Conservation (phyloP, 2,329 filamentous ascomycete species). For the Paramyrothecium roridum region DNA sequence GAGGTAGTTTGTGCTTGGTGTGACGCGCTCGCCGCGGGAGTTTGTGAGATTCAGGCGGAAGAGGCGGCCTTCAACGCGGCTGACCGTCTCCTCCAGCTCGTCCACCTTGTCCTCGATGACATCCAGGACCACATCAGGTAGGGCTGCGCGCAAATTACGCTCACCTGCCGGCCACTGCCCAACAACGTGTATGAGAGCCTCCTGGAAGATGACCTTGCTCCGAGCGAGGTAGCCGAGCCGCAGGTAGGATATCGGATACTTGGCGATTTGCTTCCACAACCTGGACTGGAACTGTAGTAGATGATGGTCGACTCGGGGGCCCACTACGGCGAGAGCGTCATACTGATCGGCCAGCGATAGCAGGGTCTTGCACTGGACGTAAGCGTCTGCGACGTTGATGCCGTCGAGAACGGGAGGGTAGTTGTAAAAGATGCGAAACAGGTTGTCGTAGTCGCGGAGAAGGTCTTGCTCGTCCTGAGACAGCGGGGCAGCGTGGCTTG, state of each 20-base stretch:
- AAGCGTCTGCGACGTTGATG: conserved; percentile 87
- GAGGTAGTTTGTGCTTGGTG: conserved; percentile 73
- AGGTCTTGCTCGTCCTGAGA: conserved; percentile 68
- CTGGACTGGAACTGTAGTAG: conserved; percentile 86
- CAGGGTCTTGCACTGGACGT: conserved; percentile 89
- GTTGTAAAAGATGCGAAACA: conserved; percentile 96
- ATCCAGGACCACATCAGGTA: conserved; percentile 76
- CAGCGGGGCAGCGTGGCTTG: conserved; percentile 44
- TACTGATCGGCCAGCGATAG: conserved; percentile 91
- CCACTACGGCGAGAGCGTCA: conserved; percentile 83
- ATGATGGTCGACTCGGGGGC: conserved; percentile 89
- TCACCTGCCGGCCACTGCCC: conserved; percentile 88
- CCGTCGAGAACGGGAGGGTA: conserved; percentile 78
- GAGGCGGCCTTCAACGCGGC: conserved; percentile 74
- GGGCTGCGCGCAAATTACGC: conserved; percentile 68
- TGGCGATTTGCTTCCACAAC: conserved; percentile 94
- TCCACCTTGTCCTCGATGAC: conserved; percentile 94
- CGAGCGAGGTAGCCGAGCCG: conserved; percentile 84
- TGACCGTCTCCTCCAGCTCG: conserved; percentile 80
- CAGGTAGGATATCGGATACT: conserved; percentile 90
- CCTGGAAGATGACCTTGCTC: conserved; percentile 78
- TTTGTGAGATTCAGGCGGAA: conserved; percentile 80
- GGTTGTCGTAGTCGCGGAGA: conserved; percentile 89
- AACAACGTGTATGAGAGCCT: conserved; percentile 90
- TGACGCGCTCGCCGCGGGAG: conserved; percentile 76